Percentiles rank a stretch among this genome's conserved stretches.
phyloP scores from a whole-genome alignment of 257 asterid genomes.

The Solanum peruvianum region DNA sequence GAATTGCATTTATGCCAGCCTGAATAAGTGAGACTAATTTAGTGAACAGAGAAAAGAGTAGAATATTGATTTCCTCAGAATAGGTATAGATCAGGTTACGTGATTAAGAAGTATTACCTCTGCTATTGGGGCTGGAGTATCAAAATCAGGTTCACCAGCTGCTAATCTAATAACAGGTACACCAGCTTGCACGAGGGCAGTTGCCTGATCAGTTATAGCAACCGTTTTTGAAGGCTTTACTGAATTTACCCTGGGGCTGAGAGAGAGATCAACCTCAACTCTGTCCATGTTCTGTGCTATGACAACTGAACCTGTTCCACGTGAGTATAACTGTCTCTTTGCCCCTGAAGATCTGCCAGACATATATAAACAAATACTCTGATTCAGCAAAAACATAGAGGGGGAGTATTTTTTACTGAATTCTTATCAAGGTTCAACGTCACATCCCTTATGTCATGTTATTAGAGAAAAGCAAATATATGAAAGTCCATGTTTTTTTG shows the following conservation, averaged over 20 bases:
- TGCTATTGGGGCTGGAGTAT: conserved; percentile 73
- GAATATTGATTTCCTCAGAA: neutral
- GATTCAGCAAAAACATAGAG: neutral
- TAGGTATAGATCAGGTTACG: neutral
- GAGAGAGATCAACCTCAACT: conserved; percentile 57
- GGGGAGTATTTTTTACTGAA: neutral
- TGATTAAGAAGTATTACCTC: conserved; percentile 35
- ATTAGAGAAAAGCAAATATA: neutral
- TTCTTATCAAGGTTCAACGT: neutral
- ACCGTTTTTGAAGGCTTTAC: conserved; percentile 89
- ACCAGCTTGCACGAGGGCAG: conserved; percentile 87
- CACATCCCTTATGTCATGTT: neutral
- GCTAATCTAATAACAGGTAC: conserved; percentile 90
- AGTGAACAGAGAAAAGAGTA: neutral
- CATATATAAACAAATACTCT: neutral
- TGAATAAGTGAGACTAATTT: neutral
- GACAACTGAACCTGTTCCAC: conserved; percentile 23
- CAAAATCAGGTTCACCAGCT: conserved; percentile 98
- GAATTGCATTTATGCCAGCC: conserved; percentile 91
- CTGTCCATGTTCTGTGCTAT: conserved; percentile 20
- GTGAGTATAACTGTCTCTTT: conserved; percentile 10
- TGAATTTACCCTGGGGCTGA: conserved; percentile 84
- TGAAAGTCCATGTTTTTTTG: neutral
- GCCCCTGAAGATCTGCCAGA: conserved; percentile 23
- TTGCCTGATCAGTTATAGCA: conserved; percentile 90